Evolutionary conservation across 2,329 filamentous ascomycete genomes (phyloP).

Genomic region (Byssochlamys sp.): DNA sequence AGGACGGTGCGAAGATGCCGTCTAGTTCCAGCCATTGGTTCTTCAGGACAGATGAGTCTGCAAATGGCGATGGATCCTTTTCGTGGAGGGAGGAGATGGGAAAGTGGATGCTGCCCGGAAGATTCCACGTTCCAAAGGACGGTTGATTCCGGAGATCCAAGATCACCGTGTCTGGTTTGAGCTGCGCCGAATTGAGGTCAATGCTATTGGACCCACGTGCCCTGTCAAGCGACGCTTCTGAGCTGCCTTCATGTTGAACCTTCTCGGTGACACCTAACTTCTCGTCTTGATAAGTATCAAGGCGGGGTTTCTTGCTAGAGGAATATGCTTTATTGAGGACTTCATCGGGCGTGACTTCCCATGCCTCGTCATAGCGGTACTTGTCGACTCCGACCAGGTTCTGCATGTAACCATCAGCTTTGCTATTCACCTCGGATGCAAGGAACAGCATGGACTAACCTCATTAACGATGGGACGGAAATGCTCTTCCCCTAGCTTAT

Average conservation of each 20-base stretch:
- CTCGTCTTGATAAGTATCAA: constrained; percentile 8
- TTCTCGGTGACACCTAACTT: constrained; percentile 2
- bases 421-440: background rate
- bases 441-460: constrained; percentile 17
- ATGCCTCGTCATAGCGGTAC: constrained; percentile 47
- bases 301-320: constrained; percentile 7
- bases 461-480: constrained; percentile 44
- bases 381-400: constrained; percentile 42
- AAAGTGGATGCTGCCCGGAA: constrained; percentile 15
- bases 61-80: constrained; percentile 33
- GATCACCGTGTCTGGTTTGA: background rate
- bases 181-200: background rate
- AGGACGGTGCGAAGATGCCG: constrained; percentile 25
- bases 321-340: constrained; percentile 32
- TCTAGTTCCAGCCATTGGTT: constrained; percentile 43
- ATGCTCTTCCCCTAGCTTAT: constrained; percentile 41
- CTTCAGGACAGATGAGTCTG: constrained; percentile 34
- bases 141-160: background rate
- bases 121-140: background rate
- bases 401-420: constrained; percentile 17
- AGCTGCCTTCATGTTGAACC: background rate
- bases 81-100: constrained; percentile 14
- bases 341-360: constrained; percentile 39
- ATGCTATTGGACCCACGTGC: background rate
- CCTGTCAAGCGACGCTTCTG: background rate